Percentiles rank a stretch among this genome's conserved stretches.
Conservation (phyloP, 1,284 basidiomycete species). For the Phaffia rhodozyma region DNA sequence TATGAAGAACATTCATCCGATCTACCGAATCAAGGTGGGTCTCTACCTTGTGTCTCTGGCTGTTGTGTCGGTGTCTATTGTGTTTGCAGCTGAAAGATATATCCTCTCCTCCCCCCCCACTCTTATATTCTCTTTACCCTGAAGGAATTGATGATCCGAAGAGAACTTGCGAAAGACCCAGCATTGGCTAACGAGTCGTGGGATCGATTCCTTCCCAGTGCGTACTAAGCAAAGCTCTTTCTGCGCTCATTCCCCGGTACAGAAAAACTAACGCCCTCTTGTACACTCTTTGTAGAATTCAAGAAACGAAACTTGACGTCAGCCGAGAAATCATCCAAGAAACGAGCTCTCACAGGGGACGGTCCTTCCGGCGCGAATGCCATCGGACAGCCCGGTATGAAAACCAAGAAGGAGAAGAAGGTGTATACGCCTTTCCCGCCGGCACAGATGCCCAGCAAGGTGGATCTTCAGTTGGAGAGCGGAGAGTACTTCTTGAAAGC, state of each 20-base stretch:
- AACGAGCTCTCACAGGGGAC: conserved; percentile 15
- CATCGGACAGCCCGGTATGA: conserved; percentile 19
- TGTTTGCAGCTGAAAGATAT: neutral
- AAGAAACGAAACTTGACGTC: conserved; percentile 82
- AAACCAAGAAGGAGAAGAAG: conserved; percentile 62
- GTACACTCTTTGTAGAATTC: conserved; percentile 48
- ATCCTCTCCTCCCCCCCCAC: conserved; percentile 4
- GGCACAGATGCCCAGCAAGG: conserved; percentile 82
- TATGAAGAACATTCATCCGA: conserved; percentile 99
- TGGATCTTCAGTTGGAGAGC: conserved; percentile 84
- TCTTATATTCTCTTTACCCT: conserved; percentile 2
- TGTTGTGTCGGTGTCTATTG: neutral
- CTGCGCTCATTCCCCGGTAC: neutral
- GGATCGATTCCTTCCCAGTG: conserved; percentile 87
- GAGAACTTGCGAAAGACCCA: conserved; percentile 95
- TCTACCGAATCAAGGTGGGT: conserved; percentile 90
- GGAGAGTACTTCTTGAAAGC: conserved; percentile 97
- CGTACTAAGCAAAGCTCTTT: conserved; percentile 18
- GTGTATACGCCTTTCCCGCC: conserved; percentile 99
- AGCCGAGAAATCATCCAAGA: conserved; percentile 73
- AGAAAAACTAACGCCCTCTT: too few relatives aligned
- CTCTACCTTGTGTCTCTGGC: conserved; percentile 7
- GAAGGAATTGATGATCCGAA: conserved; percentile 95
- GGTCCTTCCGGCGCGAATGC: neutral
- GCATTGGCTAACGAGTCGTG: conserved; percentile 88